phyloP scores from a whole-genome alignment of 345 rosid genomes.

The Euphorbia lathyris region DNA sequence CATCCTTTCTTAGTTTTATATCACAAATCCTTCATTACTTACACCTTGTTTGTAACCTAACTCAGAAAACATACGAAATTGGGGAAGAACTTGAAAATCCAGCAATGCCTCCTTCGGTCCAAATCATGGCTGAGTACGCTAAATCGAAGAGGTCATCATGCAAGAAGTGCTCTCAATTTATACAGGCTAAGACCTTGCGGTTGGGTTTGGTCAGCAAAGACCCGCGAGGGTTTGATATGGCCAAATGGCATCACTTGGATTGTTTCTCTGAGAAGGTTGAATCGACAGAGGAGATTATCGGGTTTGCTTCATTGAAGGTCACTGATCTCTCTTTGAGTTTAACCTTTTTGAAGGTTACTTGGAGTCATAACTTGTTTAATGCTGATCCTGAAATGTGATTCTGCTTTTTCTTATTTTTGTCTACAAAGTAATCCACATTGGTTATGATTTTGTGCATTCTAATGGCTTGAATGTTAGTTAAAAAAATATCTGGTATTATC shows the following conservation, averaged over 20 bases:
- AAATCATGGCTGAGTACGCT: conserved; percentile 70
- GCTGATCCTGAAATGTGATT: too few species aligned
- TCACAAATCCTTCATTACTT: too few species aligned
- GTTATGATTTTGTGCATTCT: background rate
- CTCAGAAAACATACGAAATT: too few species aligned
- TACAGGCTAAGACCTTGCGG: conserved; percentile 49
- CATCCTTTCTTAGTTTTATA: too few species aligned
- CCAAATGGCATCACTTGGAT: conserved; percentile 53
- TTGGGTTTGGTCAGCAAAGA: conserved; percentile 59
- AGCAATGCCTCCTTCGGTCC: conserved; percentile 16
- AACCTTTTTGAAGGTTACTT: too few species aligned
- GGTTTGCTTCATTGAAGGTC: conserved; percentile 61
- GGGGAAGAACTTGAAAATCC: too few species aligned
- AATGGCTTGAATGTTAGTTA: too few species aligned
- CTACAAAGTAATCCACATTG: too few species aligned
- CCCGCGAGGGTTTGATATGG: conserved; percentile 61
- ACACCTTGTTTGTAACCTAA: too few species aligned
- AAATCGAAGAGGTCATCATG: conserved; percentile 78
- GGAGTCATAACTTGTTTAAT: background rate
- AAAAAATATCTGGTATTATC: background rate
- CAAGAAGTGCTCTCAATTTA: conserved; percentile 60
- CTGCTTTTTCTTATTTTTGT: background rate
- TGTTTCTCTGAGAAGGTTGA: conserved; percentile 25
- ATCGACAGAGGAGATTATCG: conserved; percentile 46
- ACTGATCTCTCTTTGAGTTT: background rate